Base-by-base conservation (phyloP, 371 early-diverging fungal genomes). In the Capniomyces stellatus region DNA sequence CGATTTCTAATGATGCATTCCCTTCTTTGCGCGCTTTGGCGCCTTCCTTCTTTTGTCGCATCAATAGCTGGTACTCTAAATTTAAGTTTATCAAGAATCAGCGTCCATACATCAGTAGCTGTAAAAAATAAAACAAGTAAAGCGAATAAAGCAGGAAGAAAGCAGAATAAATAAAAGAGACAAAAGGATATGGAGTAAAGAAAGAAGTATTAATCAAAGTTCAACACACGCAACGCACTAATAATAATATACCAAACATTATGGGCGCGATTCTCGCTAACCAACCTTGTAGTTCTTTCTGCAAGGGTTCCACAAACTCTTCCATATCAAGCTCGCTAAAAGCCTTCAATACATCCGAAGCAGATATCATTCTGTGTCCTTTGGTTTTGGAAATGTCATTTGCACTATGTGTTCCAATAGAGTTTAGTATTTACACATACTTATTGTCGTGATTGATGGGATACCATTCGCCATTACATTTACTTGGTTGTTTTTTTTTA, bases 241-340 rank as follows among this genome's bases (percentile, higher is more conserved):
- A n/a, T n/a, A n/a, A n/a, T n/a, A n/a, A n/a, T n/a, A n/a, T n/a
- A n/a, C n/a, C n/a, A n/a, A n/a, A n/a, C n/a, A n/a, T n/a, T n/a
- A n/a, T n/a, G n/a, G n/a, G n/a, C n/a, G n/a, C n/a, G n/a, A 10
- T 46, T 10, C 27, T 46, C 29, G 29, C 6, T 28, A 15, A 6
- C 18, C 15, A 10, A 46, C 46, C 46, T 47, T 10, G 12, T 3
- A 54, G 44, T 25, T 54, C 54, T 15, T 15, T 19, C 22, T 54
- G 21, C 12, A 54, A 22, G 13, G 13, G n/a, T 21, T n/a, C 25
- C 2, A n/a, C 19, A 43, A 12, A 54, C 6, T 54, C 54, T 18
- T 43, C 54, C 42, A 54, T n/a, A 12, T 54, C 48, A 3, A 54
- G 54, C 24, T 46, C 54, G 2, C 4, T 21, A 6, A 54, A 42